Evolutionary conservation across 78 protist species (phyloP).

Genomic region (Paratrimastix pyriformis): DNA sequence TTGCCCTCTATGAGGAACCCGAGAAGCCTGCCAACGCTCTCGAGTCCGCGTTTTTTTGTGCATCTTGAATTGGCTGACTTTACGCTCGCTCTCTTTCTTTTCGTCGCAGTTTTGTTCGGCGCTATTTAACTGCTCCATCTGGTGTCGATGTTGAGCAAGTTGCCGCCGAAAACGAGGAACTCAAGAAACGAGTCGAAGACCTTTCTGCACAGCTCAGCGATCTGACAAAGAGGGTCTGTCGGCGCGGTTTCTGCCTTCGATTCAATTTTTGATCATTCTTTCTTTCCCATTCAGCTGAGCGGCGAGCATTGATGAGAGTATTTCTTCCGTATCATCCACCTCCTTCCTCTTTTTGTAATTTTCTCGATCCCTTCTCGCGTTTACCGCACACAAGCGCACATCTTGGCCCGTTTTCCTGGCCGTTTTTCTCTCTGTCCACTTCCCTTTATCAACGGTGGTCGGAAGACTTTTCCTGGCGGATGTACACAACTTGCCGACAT

Average conservation of each 20-base stretch:
- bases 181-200: conserved; percentile 24
- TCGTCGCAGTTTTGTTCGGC: conserved; percentile 37
- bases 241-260: neutral
- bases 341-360: too few species aligned
- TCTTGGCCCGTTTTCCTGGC: too few species aligned
- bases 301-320: too few species aligned
- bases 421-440: too few species aligned
- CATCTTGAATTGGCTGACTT: neutral
- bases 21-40: conserved; percentile 60
- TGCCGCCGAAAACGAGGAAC: conserved; percentile 34
- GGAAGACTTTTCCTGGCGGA: too few species aligned
- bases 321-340: too few species aligned
- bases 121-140: conserved; percentile 38
- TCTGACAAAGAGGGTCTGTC: neutral
- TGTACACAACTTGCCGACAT: too few species aligned
- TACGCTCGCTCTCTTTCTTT: neutral
- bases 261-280: neutral
- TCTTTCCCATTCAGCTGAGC: too few species aligned
- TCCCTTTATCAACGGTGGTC: too few species aligned
- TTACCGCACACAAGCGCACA: too few species aligned
- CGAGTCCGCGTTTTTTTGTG: conserved; percentile 19
- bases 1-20: conserved; percentile 66
- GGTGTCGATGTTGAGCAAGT: conserved; percentile 40
- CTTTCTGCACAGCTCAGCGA: neutral
- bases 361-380: too few species aligned